Conservation (phyloP, 2,329 filamentous ascomycete genomes). For the Penicillium sp. region DNA sequence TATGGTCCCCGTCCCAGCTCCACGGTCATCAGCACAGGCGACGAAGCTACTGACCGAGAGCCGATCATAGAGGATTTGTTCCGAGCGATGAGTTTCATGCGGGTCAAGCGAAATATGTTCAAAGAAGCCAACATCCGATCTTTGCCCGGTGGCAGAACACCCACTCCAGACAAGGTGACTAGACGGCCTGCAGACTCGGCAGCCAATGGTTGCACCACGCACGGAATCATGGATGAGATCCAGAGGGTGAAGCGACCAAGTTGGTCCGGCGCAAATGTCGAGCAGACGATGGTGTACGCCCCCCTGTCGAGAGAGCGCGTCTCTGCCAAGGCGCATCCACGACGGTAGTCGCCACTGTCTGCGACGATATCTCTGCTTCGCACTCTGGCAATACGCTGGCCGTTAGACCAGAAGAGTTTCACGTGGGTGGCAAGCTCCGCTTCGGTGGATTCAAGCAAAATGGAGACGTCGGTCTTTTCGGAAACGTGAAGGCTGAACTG, state of each 20-base stretch:
- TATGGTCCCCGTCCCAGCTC: slow-evolving; percentile 69
- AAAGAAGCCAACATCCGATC: slow-evolving; percentile 54
- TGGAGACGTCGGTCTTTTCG: slow-evolving; percentile 60
- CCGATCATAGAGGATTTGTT: slow-evolving; percentile 44
- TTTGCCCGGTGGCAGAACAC: slow-evolving; percentile 50
- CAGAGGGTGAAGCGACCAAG: slow-evolving; percentile 68
- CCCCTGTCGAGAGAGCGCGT: slow-evolving; percentile 60
- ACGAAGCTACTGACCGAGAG: slow-evolving; percentile 36
- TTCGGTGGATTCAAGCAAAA: slow-evolving; percentile 66
- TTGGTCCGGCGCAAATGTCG: slow-evolving; percentile 80
- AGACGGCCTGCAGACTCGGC: slow-evolving; percentile 72
- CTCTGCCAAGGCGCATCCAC: slow-evolving; percentile 69
- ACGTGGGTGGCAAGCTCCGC: slow-evolving; percentile 73
- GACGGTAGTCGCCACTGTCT: slow-evolving; percentile 83
- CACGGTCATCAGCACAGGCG: slow-evolving; percentile 64
- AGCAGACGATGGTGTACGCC: slow-evolving; percentile 81
- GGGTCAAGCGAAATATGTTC: slow-evolving; percentile 53
- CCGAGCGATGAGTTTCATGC: slow-evolving; percentile 55
- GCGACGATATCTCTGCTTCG: slow-evolving; percentile 70
- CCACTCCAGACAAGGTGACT: slow-evolving; percentile 45
- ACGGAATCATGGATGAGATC: slow-evolving; percentile 59
- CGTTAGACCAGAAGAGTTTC: slow-evolving; percentile 73
- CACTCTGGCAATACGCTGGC: slow-evolving; percentile 65
- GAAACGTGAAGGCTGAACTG: slow-evolving; percentile 65
- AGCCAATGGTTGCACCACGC: slow-evolving; percentile 58